Base-by-base conservation (phyloP, 148 eudicot genomes). In the Chenopodium album region DNA sequence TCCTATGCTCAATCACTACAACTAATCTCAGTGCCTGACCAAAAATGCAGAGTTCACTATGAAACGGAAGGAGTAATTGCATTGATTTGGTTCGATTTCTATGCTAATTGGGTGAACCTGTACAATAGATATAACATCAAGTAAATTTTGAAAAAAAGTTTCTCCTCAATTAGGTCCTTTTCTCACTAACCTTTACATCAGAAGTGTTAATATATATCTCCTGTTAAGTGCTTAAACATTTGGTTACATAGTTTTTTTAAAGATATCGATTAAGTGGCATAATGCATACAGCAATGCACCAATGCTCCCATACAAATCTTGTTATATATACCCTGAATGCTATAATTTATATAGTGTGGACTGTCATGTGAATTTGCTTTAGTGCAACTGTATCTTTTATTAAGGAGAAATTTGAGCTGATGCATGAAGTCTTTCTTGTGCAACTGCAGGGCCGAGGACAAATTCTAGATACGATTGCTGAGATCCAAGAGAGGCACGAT, bases 401-500 rank as follows among this genome's bases (percentile, higher is more conserved):
- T 41, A 5, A 41, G 44, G 37, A 34, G 4, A 4, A 34, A 34
- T 34, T 2, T 9, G 28, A 65, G 46, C 37, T 16, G 68, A 12
- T 13, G 4, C 13, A 29, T 46, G 22, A 31, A 41, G 1, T 7
- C 0, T 7, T 78, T 65, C 20, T 22, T 67, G 9, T 59, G 75
- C 23, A 80, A 85, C 32, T 82, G 82, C 88, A 91, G 87, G 93
- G 91, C 1, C 78, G 89, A 23, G 90, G 91, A 26, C 88, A 78
- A 62, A 70, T 91, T 4, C 79, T 86, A 37, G 93, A 91, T 64
- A 86, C 90, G 48, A 87, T 90, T 1, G 86, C 85, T 4, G 92
- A 90, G 84, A 84, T 90, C 19, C 91, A 90, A 78, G 92, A 90
- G 81, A 79, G 92, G 81, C 92, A 90, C 22, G 92, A 85, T 7